Conservation (phyloP, 257 asterid species). For the Nicotiana noctiflora region DNA sequence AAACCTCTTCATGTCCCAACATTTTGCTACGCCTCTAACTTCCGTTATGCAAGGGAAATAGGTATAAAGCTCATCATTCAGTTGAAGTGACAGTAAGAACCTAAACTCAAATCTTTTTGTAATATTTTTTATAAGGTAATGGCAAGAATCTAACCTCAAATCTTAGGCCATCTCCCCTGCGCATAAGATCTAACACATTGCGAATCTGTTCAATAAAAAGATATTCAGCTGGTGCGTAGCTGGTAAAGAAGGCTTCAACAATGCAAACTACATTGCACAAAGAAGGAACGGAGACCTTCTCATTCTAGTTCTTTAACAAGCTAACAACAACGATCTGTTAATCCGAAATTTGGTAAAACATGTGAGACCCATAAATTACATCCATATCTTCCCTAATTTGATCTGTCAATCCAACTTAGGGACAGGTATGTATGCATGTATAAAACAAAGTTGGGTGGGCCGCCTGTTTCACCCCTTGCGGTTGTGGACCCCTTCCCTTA, state of each 20-base stretch:
- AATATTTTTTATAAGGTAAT: neutral
- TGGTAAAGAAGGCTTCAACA: neutral
- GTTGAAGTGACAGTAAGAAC: neutral
- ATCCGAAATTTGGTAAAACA: neutral
- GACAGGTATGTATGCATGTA: neutral
- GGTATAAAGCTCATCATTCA: neutral
- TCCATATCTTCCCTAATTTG: neutral
- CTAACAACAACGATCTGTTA: neutral
- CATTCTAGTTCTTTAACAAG: neutral
- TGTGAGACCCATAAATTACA: neutral
- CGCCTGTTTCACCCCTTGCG: neutral
- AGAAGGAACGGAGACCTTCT: neutral
- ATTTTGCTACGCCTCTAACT: neutral
- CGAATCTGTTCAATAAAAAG: conserved; percentile 58
- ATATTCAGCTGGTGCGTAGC: neutral
- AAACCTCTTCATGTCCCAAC: neutral
- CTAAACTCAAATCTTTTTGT: neutral
- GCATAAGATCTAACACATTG: conserved; percentile 84
- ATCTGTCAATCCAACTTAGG: neutral
- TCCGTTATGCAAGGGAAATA: neutral
- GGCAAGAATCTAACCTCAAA: conserved; percentile 51
- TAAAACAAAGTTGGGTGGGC: neutral
- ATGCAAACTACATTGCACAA: neutral
- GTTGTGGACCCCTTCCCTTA: neutral
- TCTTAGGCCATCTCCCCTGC: conserved; percentile 84